Evolutionary conservation across 164 flowering plant genomes (phyloP), one percentile per base, ranked within the genome.

Genomic region (Brasenia schreberi): DNA sequence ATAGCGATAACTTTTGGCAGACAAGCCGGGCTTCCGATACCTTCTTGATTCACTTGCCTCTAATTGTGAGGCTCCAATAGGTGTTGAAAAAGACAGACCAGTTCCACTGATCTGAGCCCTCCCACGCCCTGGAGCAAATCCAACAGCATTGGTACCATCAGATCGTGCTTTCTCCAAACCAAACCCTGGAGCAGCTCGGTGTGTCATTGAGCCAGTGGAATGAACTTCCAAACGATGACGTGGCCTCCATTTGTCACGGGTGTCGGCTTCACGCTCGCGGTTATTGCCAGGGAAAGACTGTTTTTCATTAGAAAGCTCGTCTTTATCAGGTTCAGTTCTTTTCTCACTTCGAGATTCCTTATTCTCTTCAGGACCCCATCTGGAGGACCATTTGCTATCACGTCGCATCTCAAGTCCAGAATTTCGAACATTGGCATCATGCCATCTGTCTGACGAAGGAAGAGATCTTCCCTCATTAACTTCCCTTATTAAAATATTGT

Each of bases 221-320:
- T 81, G 88, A 78, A 64, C 74, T 65, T 93, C 98, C 85, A 86
- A 75, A 43, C 96, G 76, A 70, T 89, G 96, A 27, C 97, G 92
- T 52, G 98, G 96, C 81, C 97, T 87, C 98, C 97, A 93, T 74
- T 93, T 90, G 74, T 93, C 97, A 75, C 96, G 97, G 76, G 92
- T 72, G 65, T 90, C 97, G 19, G 78, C 42, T 19, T 88, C 96
- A 70, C 93, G 95, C 43, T 89, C 93, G 45, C 87, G 87, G 70
- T 65, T 78, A 69, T 71, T 66, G 64, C 71, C 69, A 3, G 70
- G 74, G 76, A 74, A 63, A 59, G 85, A 62, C 60, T 83, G 92
- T 42, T 65, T 80, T 56, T 88, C 98, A 80, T 5, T 70, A 27
- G 74, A 87, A 69, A 73, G 43, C 53, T 88, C 94, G 64, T 90